These are phyloP conservation scores for Syzygium malaccense DNA, from an alignment of 441 rosid species.

Conservation along the genomic window DNA sequence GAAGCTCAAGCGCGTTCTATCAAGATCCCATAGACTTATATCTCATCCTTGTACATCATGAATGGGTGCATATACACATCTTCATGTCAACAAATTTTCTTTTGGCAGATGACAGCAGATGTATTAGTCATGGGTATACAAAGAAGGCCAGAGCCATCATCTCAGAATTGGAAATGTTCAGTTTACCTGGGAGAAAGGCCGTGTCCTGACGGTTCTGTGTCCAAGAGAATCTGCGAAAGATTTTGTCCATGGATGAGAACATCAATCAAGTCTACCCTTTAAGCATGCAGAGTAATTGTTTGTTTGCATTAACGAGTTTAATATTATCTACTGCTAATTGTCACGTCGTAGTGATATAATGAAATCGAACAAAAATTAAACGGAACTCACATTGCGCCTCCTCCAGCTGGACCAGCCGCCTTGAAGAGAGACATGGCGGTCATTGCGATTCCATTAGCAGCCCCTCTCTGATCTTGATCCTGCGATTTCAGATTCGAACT, in stretches of 20 bases:
- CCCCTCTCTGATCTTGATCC: slow-evolving; percentile 6
- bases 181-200: slow-evolving; percentile 64
- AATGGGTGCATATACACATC: not conserved
- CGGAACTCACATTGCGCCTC: not conserved
- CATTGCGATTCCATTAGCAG: slow-evolving; percentile 4
- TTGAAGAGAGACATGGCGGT: slow-evolving; percentile 9
- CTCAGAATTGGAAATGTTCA: not conserved
- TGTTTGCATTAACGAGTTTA: not conserved
- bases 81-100: not conserved
- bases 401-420: slow-evolving; percentile 7
- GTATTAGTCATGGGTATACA: not conserved
- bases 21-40: not conserved
- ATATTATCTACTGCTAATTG: not conserved
- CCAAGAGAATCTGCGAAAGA: slow-evolving; percentile 66
- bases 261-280: not conserved
- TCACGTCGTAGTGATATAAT: not conserved
- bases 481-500: not conserved
- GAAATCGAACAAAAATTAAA: not conserved
- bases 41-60: not conserved
- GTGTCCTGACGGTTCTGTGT: slow-evolving; percentile 64
- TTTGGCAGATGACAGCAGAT: not conserved
- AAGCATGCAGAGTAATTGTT: not conserved
- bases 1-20: not conserved
- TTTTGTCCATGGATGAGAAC: not conserved
- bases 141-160: not conserved